phyloP scores from a whole-genome alignment of 352 stramenopile species.

The Pythium aquatile region DNA sequence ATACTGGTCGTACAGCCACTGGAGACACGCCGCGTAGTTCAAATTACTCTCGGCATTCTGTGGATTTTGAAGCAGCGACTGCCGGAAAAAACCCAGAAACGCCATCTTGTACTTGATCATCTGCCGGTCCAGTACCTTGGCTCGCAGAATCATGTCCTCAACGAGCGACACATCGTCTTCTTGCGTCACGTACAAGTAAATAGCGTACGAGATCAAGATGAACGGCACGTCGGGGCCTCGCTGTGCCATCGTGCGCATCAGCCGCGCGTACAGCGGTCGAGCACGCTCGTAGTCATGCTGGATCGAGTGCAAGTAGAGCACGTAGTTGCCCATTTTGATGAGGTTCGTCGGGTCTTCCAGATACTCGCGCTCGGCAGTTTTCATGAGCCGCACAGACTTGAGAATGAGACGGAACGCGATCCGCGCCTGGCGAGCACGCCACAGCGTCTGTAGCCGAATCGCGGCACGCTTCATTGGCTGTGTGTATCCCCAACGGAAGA shows the following conservation, averaged over 20 bases:
- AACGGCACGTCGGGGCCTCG: constrained; percentile 76
- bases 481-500: constrained; percentile 69
- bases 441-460: constrained; percentile 49
- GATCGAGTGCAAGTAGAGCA: constrained; percentile 76
- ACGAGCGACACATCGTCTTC: constrained; percentile 67
- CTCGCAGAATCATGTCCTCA: constrained; percentile 65
- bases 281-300: constrained; percentile 78
- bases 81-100: constrained; percentile 75
- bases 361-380: constrained; percentile 67
- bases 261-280: constrained; percentile 55
- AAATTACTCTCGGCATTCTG: constrained; percentile 58
- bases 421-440: constrained; percentile 50
- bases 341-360: constrained; percentile 73
- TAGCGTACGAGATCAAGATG: constrained; percentile 72
- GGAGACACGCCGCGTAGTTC: constrained; percentile 76
- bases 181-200: constrained; percentile 72
- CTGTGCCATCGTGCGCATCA: constrained; percentile 77
- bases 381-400: constrained; percentile 66
- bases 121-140: constrained; percentile 49
- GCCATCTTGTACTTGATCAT: constrained; percentile 74
- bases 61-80: constrained; percentile 67
- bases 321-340: constrained; percentile 80
- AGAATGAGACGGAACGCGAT: constrained; percentile 62
- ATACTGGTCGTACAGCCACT: constrained; percentile 73
- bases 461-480: constrained; percentile 49